Percentiles rank a stretch among this genome's conserved stretches.
These are phyloP conservation scores for Suillus decipiens DNA, from an alignment of 768 basidiomycete species.

Conservation along the genomic window DNA sequence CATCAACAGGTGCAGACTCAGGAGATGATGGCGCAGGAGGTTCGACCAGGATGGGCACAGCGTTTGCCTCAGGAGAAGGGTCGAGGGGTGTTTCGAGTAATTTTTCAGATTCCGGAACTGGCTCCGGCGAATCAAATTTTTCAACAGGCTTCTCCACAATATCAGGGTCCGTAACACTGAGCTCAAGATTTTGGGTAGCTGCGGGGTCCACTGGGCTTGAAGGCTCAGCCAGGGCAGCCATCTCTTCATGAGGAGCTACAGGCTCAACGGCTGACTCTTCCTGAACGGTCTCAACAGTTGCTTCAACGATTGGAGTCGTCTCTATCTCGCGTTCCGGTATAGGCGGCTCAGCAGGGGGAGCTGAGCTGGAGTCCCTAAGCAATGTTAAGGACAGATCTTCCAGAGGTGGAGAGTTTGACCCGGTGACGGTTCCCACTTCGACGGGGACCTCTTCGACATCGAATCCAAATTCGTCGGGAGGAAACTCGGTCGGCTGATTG, in stretches of 20 bases:
- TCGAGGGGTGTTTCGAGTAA: constrained; percentile 11
- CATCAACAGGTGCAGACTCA: constrained; percentile 2
- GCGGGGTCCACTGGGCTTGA: not conserved
- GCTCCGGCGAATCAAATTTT: constrained; percentile 9
- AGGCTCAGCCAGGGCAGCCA: not conserved
- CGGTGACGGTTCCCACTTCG: constrained; percentile 19
- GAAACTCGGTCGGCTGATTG: constrained; percentile 7
- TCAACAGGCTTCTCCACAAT: constrained; percentile 16
- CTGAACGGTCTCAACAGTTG: not conserved
- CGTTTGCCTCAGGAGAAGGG: constrained; percentile 14
- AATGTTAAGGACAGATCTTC: constrained; percentile 29
- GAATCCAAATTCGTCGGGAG: constrained; percentile 15
- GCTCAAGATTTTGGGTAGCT: not conserved
- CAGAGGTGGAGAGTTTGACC: constrained; percentile 29
- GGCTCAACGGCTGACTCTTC: not conserved
- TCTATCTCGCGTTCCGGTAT: constrained; percentile 10
- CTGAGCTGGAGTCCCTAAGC: constrained; percentile 20
- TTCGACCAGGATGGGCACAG: constrained; percentile 6
- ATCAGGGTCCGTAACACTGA: constrained; percentile 4
- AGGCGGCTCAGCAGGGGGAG: constrained; percentile 2
- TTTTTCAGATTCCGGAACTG: constrained; percentile 7
- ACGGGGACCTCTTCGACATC: constrained; percentile 29
- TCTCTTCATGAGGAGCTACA: not conserved
- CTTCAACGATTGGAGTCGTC: not conserved
- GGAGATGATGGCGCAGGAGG: not conserved